Conservation (phyloP, 352 stramenopile species). For the Pythium diclinum region DNA sequence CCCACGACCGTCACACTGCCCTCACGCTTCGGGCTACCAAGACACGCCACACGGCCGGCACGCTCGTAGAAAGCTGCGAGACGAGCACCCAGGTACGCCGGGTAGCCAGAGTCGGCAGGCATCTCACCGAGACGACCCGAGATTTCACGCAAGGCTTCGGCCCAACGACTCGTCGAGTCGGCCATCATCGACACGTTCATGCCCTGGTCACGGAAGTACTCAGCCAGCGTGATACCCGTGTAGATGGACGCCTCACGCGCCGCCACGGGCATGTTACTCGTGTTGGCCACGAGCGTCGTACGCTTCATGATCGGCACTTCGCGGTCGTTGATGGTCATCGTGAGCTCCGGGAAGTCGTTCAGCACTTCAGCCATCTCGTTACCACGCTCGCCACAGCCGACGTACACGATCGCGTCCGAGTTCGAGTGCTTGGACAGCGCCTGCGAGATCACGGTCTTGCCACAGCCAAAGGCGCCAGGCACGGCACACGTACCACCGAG, state of each 20-base stretch:
- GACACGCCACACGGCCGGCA: constrained; percentile 95
- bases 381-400: constrained; percentile 98
- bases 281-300: constrained; percentile 99
- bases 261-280: constrained; percentile 99
- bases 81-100: constrained; percentile 98
- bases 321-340: constrained; percentile 97
- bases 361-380: constrained; percentile 99
- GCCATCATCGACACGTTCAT: constrained; percentile 99
- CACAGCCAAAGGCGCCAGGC: constrained; percentile 98
- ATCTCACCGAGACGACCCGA: constrained; percentile 99
- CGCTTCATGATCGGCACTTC: constrained; percentile 99
- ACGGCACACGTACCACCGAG: constrained; percentile 98
- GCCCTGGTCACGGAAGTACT: constrained; percentile 98
- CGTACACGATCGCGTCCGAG: constrained; percentile 98
- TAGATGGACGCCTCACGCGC: constrained; percentile 99
- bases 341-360: constrained; percentile 99
- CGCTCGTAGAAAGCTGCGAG: constrained; percentile 99
- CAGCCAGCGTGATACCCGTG: constrained; percentile 97
- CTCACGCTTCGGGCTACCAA: constrained; percentile 96
- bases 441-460: constrained; percentile 99
- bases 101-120: constrained; percentile 96
- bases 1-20: constrained; percentile 99
- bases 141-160: constrained; percentile 99
- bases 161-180: constrained; percentile 99
- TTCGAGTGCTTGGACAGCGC: constrained; percentile 99